Conservation (phyloP, 345 rosid genomes). For the Raphanus sativus region DNA sequence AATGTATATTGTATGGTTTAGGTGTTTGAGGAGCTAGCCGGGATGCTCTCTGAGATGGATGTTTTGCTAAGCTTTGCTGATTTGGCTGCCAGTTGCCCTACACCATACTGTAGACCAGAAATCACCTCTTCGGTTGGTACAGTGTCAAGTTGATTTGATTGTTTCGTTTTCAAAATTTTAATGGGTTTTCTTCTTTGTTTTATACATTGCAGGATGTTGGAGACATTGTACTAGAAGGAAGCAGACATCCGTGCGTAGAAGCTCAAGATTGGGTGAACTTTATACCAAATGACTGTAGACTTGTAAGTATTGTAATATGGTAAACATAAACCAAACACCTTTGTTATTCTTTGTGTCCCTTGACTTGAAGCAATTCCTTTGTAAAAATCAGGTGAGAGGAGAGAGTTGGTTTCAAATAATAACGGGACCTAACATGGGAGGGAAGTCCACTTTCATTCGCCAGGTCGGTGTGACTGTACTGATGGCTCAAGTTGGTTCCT, state of each 20-base stretch:
- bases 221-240: slow-evolving; percentile 79
- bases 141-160: slow-evolving; percentile 18
- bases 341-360: slow-evolving; percentile 26
- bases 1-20: slow-evolving; percentile 39
- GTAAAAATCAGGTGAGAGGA: slow-evolving; percentile 63
- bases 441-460: slow-evolving; percentile 95
- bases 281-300: slow-evolving; percentile 95
- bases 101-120: slow-evolving; percentile 90
- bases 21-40: slow-evolving; percentile 81
- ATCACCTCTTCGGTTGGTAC: slow-evolving; percentile 66
- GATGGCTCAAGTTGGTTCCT: slow-evolving; percentile 98
- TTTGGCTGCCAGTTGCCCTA: slow-evolving; percentile 87
- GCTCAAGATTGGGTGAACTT: slow-evolving; percentile 99
- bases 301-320: slow-evolving; percentile 55
- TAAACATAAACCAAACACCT: not conserved
- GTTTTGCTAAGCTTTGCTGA: slow-evolving; percentile 96
- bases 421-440: slow-evolving; percentile 99
- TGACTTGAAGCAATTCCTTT: slow-evolving; percentile 22
- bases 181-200: not conserved
- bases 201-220: slow-evolving; percentile 64
- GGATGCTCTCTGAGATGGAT: slow-evolving; percentile 80
- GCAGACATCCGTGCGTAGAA: slow-evolving; percentile 98
- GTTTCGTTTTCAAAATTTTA: not conserved
- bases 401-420: slow-evolving; percentile 97
- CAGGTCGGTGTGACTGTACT: slow-evolving; percentile 94